Base-by-base conservation (phyloP, 2,329 filamentous ascomycete genomes). In the Pseudocercospora pini-densiflorae region DNA sequence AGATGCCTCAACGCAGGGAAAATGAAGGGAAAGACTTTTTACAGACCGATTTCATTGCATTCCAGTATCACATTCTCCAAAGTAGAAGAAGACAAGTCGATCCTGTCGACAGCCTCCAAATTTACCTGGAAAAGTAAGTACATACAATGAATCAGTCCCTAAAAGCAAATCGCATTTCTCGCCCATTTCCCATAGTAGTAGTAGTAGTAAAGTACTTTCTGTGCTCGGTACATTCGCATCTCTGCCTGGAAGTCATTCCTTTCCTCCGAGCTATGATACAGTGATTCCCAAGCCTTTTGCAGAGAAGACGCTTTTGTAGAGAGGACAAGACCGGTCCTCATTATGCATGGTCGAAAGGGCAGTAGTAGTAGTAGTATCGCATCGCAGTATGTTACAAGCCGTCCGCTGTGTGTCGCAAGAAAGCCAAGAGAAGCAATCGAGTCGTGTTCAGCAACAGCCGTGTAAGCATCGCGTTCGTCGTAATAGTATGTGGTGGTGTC, bases 151-250 rank as follows among this genome's bases (percentile, higher is more conserved):
- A 24, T 16, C n/a, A 16, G 47, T 47, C 19, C 47, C 21, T 14
- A 51, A 21, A 51, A 51, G 21, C 47, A 21, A 51, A 23, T 27
- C 10, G 23, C 19, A 51, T 14, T 51, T 24, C 23, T 24, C 47
- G 23, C 51, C 51, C 51, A 55, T 55, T 27, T 55, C 51, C 51
- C 16, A 51, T 23, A 51, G 19, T 31, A 55, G 51, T 55, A 55
- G 51, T 55, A 31, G 51, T 55, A 55, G 51, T 55, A 19, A 43
- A 19, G 40, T 43, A 43, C 40, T 43, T 55, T 55, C 51, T 55
- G 51, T 55, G 51, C 24, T 51, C 47, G 47, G 47, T 51, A 24
- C 24, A 19, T 7, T 27, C 27, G 51, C 27, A 55, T 27, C 51
- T 29, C 10, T 31, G 51, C 51, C 51, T n/a, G 21, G 27, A 55